Conservation (phyloP, 768 basidiomycete species). For the Serpula lacrymans region DNA sequence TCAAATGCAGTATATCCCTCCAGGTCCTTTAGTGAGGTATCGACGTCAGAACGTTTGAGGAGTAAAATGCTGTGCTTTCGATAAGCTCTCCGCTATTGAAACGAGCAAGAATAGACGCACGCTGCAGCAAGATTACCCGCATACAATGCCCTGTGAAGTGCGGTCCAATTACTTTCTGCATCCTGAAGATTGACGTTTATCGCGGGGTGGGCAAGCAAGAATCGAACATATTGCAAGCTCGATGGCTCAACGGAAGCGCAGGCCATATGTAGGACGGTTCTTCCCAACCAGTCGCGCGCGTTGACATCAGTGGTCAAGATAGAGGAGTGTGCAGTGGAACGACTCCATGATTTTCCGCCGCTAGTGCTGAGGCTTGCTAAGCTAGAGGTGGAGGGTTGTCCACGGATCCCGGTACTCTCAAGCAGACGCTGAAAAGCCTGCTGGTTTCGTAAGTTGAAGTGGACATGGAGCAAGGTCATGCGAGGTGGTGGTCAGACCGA, state of each 20-base stretch:
- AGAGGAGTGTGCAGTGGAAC: slow-evolving; percentile 36
- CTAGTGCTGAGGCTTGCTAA: slow-evolving; percentile 38
- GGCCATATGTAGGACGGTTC: slow-evolving; percentile 80
- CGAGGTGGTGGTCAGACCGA: slow-evolving; percentile 11
- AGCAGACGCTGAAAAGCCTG: slow-evolving; percentile 76
- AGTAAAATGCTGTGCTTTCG: slow-evolving; percentile 58
- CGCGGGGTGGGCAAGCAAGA: slow-evolving; percentile 70
- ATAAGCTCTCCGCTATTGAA: slow-evolving; percentile 2
- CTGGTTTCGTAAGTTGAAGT: slow-evolving; percentile 67
- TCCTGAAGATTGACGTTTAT: slow-evolving; percentile 82
- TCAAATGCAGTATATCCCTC: slow-evolving; percentile 94
- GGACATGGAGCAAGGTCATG: slow-evolving; percentile 81
- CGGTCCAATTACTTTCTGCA: slow-evolving; percentile 85
- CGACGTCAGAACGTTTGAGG: slow-evolving; percentile 69
- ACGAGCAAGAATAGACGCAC: slow-evolving; percentile 37
- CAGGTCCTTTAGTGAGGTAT: slow-evolving; percentile 68
- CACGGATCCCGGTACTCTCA: slow-evolving; percentile 43
- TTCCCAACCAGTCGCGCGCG: slow-evolving; percentile 64
- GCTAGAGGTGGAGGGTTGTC: slow-evolving; percentile 21
- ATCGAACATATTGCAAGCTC: slow-evolving; percentile 73
- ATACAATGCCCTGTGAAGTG: slow-evolving; percentile 86
- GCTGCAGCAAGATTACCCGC: slow-evolving; percentile 69
- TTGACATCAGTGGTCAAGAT: slow-evolving; percentile 55
- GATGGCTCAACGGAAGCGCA: slow-evolving; percentile 57
- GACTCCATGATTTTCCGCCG: slow-evolving; percentile 56